Evolutionary conservation across 2,329 filamentous ascomycete genomes (phyloP), one percentile per base, ranked within the genome.

Genomic region (Colletotrichum australisinense): DNA sequence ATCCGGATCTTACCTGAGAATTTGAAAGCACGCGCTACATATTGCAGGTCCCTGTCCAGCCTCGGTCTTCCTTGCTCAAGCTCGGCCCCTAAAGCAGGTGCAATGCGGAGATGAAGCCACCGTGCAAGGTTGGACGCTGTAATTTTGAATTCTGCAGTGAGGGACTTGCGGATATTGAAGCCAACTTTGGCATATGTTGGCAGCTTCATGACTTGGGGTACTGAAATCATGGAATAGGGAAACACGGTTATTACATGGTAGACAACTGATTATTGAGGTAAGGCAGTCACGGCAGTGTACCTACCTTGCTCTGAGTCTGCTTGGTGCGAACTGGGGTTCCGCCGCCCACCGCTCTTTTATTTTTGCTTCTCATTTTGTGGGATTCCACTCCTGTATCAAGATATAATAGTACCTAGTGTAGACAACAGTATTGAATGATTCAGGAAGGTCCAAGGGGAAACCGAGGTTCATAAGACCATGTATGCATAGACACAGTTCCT

Each of bases 1-100:
- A 6, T 8, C n/a, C 30, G 12, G 26, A 53, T 65, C 66, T 70
- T 73, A 73, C 70, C 52, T 69, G 59, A 60, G 70, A 22, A 73
- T 73, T 68, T 22, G 59, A 64, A 73, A 73, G 66, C 66, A 73
- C 46, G 38, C 59, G 42, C 42, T 49, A 49, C 8, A 49, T 4
- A n/a, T n/a, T 49, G 42, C 38, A 24, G 52, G n/a, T 53, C 9
- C 32, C 52, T 69, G 56, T 65, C 30, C 57, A 68, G 24, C 59
- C 53, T 72, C 58, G 42, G 38, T 38, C 52, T 35, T 24, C 53
- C 42, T 58, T 30, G 12, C 60, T 38, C n/a, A 19, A 16, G 42
- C 26, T 52, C n/a, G 52, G 22, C n/a, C 30, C 8, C 32, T 56
- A 55, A 42, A 46, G 58, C 52, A 67, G 65, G 30, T 67, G 65